Conservation (phyloP, 345 rosid genomes). For the Arabidopsis arenosa region DNA sequence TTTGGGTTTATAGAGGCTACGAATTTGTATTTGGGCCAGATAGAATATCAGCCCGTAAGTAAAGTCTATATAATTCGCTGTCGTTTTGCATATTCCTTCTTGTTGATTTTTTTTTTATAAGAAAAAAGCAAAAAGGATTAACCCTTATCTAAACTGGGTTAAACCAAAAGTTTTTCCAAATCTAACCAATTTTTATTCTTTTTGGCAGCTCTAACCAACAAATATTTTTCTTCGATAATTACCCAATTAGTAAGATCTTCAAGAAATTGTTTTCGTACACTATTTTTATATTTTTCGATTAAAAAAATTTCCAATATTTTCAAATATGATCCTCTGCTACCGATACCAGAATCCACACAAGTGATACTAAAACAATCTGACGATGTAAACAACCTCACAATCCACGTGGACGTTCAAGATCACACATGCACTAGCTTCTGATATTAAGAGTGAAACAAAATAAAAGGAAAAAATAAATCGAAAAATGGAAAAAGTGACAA, state of each 20-base stretch:
- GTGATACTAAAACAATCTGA: constrained; percentile 3
- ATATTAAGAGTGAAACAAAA: constrained; percentile 10
- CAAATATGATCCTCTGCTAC: constrained; percentile 32
- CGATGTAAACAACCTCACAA: not conserved
- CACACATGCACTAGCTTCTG: not conserved
- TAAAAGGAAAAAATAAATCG: not conserved
- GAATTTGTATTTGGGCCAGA: too few relatives aligned
- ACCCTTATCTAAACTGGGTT: too few relatives aligned
- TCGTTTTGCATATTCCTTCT: too few relatives aligned
- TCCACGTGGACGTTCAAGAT: constrained; percentile 24
- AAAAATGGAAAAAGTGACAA: not conserved
- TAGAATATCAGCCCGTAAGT: too few relatives aligned
- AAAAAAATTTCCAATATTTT: not conserved
- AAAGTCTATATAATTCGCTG: too few relatives aligned
- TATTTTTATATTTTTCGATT: not conserved
- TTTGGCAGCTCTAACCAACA: too few relatives aligned
- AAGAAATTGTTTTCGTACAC: not conserved
- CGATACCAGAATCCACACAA: not conserved
- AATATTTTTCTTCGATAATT: too few relatives aligned
- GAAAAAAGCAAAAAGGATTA: too few relatives aligned
- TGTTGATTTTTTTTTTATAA: too few relatives aligned
- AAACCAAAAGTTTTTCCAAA: too few relatives aligned
- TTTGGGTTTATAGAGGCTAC: too few relatives aligned
- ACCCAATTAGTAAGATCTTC: not conserved
- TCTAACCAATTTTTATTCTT: too few relatives aligned